phyloP scores from a whole-genome alignment of 1,284 basidiomycete species.

The Inonotus obliquus region DNA sequence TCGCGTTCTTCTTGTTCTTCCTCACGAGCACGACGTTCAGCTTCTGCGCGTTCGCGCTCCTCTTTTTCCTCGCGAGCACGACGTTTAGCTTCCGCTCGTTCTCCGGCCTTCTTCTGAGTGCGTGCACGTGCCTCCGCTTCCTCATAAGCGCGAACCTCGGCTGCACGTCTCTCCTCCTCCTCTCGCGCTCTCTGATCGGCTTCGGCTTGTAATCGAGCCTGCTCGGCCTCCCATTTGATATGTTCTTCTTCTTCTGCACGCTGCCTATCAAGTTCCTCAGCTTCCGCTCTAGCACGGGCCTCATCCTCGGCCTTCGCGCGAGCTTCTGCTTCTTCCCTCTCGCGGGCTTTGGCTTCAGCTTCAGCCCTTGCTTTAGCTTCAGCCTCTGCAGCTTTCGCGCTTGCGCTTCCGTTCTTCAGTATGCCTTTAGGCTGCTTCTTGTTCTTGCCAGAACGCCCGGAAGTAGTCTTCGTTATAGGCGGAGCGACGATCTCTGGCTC shows the following conservation, averaged over 20 bases:
- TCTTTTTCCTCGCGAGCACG: background rate
- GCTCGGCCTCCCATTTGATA: too few relatives aligned
- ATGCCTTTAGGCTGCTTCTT: conserved; percentile 12
- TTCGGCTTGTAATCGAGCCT: too few relatives aligned
- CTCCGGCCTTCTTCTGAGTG: background rate
- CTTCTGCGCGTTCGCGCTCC: background rate
- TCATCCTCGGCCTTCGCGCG: background rate
- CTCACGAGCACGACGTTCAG: too few relatives aligned
- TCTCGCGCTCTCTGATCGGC: background rate
- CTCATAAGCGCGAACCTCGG: background rate
- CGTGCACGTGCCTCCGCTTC: background rate
- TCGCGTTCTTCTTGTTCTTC: too few relatives aligned
- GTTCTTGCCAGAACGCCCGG: background rate
- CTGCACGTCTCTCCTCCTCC: background rate
- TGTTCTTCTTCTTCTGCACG: background rate
- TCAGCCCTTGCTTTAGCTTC: background rate
- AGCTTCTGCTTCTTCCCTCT: background rate
- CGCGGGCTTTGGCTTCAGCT: background rate
- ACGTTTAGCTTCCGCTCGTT: background rate
- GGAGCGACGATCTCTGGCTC: conserved; percentile 3
- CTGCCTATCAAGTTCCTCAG: background rate
- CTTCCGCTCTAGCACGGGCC: background rate
- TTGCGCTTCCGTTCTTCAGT: conserved; percentile 8
- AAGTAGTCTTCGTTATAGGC: background rate
- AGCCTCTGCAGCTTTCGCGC: background rate